phyloP scores from a whole-genome alignment of 495 filamentous ascomycete genomes.

The Trypethelium eluteriae region DNA sequence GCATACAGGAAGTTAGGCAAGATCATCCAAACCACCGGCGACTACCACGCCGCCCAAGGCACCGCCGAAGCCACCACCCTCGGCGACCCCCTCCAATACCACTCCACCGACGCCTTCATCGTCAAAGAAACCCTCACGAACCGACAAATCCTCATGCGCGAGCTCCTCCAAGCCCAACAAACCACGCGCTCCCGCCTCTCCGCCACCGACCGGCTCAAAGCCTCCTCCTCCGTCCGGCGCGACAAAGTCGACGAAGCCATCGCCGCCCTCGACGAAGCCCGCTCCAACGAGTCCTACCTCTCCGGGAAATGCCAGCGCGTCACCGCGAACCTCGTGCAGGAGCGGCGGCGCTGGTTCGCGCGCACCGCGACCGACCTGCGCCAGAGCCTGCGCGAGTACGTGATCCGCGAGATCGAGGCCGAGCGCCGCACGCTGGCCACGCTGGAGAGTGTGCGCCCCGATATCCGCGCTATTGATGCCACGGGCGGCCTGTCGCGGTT shows the following conservation, averaged over 20 bases:
- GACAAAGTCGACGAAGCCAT: constrained; percentile 98
- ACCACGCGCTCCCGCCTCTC: constrained; percentile 65
- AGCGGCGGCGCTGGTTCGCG: constrained; percentile 85
- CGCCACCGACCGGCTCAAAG: constrained; percentile 81
- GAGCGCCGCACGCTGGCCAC: constrained; percentile 88
- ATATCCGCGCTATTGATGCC: constrained; percentile 85
- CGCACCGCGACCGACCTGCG: constrained; percentile 76
- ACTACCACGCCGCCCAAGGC: constrained; percentile 94
- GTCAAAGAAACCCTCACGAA: constrained; percentile 99
- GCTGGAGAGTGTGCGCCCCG: constrained; percentile 82
- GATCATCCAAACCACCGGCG: constrained; percentile 82
- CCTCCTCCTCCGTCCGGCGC: constrained; percentile 68
- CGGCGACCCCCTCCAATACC: constrained; percentile 87
- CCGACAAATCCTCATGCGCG: constrained; percentile 93
- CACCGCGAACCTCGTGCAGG: constrained; percentile 77
- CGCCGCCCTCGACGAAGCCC: constrained; percentile 75
- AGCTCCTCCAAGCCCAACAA: constrained; percentile 82
- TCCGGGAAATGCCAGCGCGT: constrained; percentile 76
- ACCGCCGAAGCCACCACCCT: constrained; percentile 94
- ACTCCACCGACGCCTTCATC: constrained; percentile 92
- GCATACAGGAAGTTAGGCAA: constrained; percentile 95
- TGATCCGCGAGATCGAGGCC: constrained; percentile 87
- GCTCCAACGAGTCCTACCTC: constrained; percentile 67
- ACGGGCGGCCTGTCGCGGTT: constrained; percentile 81
- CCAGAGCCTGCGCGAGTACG: constrained; percentile 78